phyloP scores from a whole-genome alignment of 306 rosid species.

The Vigna unguiculata region DNA sequence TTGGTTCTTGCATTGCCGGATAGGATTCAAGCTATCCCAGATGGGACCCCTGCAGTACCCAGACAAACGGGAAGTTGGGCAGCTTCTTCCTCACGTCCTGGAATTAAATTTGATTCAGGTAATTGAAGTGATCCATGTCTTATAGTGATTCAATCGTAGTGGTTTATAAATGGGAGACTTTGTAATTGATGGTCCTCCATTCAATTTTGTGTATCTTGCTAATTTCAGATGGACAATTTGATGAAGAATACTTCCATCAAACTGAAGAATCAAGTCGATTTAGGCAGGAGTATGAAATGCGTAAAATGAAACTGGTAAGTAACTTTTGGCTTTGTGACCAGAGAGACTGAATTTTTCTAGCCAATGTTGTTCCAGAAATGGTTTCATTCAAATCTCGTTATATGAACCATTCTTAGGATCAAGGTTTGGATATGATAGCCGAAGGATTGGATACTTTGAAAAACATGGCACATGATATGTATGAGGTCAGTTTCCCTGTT shows the following conservation, averaged over 20 bases:
- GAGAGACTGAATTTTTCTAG: background rate
- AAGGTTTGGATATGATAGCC: conserved; percentile 91
- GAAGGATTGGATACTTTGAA: conserved; percentile 96
- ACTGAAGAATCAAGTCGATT: conserved; percentile 82
- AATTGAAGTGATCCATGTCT: conserved; percentile 32
- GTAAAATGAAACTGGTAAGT: conserved; percentile 77
- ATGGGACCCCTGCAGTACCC: conserved; percentile 79
- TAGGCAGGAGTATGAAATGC: conserved; percentile 95
- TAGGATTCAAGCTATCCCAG: conserved; percentile 95
- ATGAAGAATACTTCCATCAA: conserved; percentile 78
- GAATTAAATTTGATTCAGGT: conserved; percentile 94
- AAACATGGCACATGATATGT: conserved; percentile 97
- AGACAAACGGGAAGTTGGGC: conserved; percentile 88
- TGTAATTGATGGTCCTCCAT: conserved; percentile 7
- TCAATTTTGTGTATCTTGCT: conserved; percentile 41
- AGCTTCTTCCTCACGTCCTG: conserved; percentile 82
- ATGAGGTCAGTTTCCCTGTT: conserved; percentile 67
- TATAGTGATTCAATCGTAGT: background rate
- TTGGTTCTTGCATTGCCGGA: conserved; percentile 95
- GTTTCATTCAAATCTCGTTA: conserved; percentile 32
- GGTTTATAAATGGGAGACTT: background rate
- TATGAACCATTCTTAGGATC: conserved; percentile 68
- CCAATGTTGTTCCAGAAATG: conserved; percentile 9
- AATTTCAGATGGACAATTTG: conserved; percentile 77
- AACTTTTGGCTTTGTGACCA: conserved; percentile 20